Evolutionary conservation across 192 early-diverging fungal species (phyloP).

Genomic region (Mortierella claussenii): DNA sequence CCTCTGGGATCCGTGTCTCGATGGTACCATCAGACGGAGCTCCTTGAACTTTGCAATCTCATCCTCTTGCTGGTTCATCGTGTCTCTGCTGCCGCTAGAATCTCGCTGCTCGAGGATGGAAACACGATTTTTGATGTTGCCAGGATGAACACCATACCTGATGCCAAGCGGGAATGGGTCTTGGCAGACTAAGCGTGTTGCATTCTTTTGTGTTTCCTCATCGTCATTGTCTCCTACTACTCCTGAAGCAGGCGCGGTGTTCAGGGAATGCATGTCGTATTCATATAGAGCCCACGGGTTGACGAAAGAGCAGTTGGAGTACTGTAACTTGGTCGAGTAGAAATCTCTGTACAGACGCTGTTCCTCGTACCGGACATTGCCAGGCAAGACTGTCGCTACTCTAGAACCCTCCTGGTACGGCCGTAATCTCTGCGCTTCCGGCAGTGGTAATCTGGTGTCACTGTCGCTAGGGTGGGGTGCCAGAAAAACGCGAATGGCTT

Average conservation of each 20-base stretch:
- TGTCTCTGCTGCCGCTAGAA: background rate
- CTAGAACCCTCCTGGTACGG: slow-evolving; percentile 20
- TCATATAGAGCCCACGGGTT: slow-evolving; percentile 45
- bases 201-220: slow-evolving; percentile 12
- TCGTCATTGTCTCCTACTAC: background rate
- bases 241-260: background rate
- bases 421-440: slow-evolving; percentile 20
- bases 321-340: slow-evolving; percentile 25
- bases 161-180: slow-evolving; percentile 27
- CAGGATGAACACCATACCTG: slow-evolving; percentile 6
- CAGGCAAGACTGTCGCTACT: slow-evolving; percentile 26
- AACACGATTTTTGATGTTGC: no score
- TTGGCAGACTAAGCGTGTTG: slow-evolving; percentile 26
- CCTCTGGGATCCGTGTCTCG: slow-evolving; percentile 19
- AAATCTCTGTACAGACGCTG: slow-evolving; percentile 34
- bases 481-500: slow-evolving; percentile 34
- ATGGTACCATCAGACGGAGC: slow-evolving; percentile 31
- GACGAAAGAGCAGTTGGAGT: slow-evolving; percentile 43
- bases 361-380: slow-evolving; percentile 15
- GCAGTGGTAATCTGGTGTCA: background rate
- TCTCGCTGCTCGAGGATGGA: background rate
- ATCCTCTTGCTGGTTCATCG: slow-evolving; percentile 2
- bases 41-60: slow-evolving; percentile 41
- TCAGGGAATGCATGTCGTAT: slow-evolving; percentile 23
- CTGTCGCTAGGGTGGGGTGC: slow-evolving; percentile 11